Base-by-base conservation (phyloP, 768 basidiomycete genomes). In the Lentinula sp. region DNA sequence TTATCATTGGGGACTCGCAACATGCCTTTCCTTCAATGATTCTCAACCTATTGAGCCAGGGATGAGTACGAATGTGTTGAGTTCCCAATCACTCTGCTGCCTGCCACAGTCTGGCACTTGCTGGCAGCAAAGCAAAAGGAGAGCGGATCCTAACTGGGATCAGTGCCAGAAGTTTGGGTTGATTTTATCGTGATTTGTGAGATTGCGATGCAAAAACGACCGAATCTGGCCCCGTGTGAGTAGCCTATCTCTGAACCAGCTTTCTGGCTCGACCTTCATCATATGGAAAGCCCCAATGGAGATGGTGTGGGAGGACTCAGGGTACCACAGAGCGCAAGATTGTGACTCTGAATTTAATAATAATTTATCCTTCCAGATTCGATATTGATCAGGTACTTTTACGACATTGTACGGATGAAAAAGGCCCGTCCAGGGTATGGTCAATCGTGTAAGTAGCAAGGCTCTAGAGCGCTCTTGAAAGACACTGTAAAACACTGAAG, bases 211-310 rank as follows among this genome's bases (percentile, higher is more conserved):
- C 39, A 34, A 15, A 40, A 48, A 16, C 31, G 21, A 13, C 31
- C 32, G 57, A 59, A 49, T 60, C 50, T 60, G 13, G 5, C 37
- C 11, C 32, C 46, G 46, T 31, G 39, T 43, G 42, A 40, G 59
- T 54, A 54, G 52, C 35, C 52, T 51, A 54, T 54, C 59, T 52
- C 32, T 21, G 49, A 48, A 16, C 59, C 40, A 51, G 31, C 6
- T n/a, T 15, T 6, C 40, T 28, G 55, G 55, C 28, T 40, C 28
- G 5, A 6, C 43, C 23, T 28, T 39, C 42, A 18, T 37, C 42
- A 43, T 39, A 57, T 16, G 43, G 40, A 40, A 8, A 45, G 16
- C 13, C 18, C 59, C 5, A 60, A 49, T 50, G 35, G 34, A 10
- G 50, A 23, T 50, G 50, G 34, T 46, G 50, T 60, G 59, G 48